phyloP scores from a whole-genome alignment of 306 rosid genomes.

The Ormosia emarginata region DNA sequence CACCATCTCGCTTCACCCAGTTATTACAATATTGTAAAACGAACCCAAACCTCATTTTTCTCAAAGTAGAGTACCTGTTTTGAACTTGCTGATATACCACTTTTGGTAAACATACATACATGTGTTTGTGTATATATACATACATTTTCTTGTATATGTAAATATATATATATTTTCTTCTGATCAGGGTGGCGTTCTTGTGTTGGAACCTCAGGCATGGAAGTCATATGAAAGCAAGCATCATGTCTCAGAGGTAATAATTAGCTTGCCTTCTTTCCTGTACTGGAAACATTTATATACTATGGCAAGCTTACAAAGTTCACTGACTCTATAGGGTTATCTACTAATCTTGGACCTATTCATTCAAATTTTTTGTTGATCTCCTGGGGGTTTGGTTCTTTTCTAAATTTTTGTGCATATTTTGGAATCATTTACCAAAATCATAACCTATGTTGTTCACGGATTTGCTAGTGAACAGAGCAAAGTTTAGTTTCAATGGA shows the following conservation, averaged over 20 bases:
- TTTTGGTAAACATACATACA: not conserved
- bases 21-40: not conserved
- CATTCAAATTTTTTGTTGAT: not conserved
- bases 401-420: not conserved
- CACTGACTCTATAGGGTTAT: no score
- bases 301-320: not conserved
- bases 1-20: not conserved
- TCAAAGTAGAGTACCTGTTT: no score
- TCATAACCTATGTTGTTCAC: not conserved
- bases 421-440: not conserved
- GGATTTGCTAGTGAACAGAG: not conserved
- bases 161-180: not conserved
- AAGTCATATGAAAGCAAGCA: constrained; percentile 56
- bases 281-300: not conserved
- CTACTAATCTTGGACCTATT: not conserved
- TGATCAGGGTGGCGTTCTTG: constrained; percentile 83
- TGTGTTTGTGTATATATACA: not conserved
- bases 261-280: not conserved
- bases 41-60: not conserved
- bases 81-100: not conserved
- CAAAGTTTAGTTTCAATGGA: not conserved
- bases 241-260: constrained; percentile 33
- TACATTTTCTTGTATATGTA: not conserved
- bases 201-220: constrained; percentile 99
- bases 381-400: not conserved